phyloP scores from a whole-genome alignment of 257 asterid genomes.

The Plantago elongata region DNA sequence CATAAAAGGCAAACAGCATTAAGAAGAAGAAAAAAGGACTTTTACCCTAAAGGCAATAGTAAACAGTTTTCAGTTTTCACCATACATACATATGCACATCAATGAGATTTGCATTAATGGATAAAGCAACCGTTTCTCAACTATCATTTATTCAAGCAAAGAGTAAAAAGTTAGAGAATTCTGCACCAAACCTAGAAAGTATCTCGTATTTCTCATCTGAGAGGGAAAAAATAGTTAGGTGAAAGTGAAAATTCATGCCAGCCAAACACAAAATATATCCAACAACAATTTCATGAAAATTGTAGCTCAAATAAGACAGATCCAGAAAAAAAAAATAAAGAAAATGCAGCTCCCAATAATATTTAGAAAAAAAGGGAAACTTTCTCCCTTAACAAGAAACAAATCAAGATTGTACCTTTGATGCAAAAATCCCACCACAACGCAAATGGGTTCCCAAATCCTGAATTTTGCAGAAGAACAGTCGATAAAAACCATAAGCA shows the following conservation, averaged over 20 bases:
- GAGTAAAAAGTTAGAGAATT: slow-evolving; percentile 19
- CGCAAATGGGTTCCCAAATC: slow-evolving; percentile 32
- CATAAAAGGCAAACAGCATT: too few species aligned
- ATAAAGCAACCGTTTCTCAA: slow-evolving; percentile 17
- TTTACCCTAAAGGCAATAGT: slow-evolving; percentile 16
- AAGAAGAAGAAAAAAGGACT: too few species aligned
- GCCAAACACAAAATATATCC: slow-evolving; percentile 12
- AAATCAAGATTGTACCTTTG: slow-evolving; percentile 39
- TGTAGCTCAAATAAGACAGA: slow-evolving; percentile 29
- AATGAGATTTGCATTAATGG: slow-evolving; percentile 18
- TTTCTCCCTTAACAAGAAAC: neutral
- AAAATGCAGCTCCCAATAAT: slow-evolving; percentile 17
- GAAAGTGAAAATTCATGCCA: slow-evolving; percentile 23
- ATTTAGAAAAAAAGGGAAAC: neutral
- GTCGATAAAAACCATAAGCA: slow-evolving; percentile 5
- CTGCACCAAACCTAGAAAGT: slow-evolving; percentile 20
- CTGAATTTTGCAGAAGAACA: slow-evolving; percentile 27
- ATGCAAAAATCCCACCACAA: slow-evolving; percentile 14
- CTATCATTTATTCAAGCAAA: slow-evolving; percentile 12
- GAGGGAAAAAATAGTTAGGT: slow-evolving; percentile 32
- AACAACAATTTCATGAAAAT: slow-evolving; percentile 9
- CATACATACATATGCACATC: slow-evolving; percentile 16
- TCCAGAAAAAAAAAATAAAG: slow-evolving; percentile 29
- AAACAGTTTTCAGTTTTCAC: slow-evolving; percentile 4
- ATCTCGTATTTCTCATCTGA: neutral